These are phyloP conservation scores for Plantago major DNA, from an alignment of 257 asterid genomes.

Conservation along the genomic window DNA sequence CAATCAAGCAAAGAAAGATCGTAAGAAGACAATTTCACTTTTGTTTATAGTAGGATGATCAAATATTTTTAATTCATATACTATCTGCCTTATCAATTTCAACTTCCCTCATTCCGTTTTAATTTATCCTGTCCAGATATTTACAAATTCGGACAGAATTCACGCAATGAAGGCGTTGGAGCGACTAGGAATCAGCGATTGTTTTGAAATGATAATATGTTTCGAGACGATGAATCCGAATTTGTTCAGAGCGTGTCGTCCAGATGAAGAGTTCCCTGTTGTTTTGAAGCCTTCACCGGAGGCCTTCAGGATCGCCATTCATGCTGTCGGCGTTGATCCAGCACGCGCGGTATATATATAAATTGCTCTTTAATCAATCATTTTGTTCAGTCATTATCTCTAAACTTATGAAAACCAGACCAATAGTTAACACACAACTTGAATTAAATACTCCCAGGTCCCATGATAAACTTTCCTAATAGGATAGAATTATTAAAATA, in stretches of 20 bases:
- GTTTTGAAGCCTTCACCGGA: constrained; percentile 71
- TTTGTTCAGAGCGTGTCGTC: constrained; percentile 31
- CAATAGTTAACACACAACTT: too few relatives aligned
- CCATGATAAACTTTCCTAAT: too few relatives aligned
- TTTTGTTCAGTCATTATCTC: too few relatives aligned
- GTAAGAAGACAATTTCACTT: constrained; percentile 29
- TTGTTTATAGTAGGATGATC: too few relatives aligned
- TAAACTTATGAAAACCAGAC: too few relatives aligned
- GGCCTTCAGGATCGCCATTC: constrained; percentile 67
- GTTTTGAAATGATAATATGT: constrained; percentile 70
- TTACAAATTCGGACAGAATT: constrained; percentile 69
- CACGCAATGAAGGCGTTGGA: constrained; percentile 67
- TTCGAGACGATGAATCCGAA: constrained; percentile 87
- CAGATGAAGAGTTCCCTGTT: constrained; percentile 57
- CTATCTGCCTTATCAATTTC: too few relatives aligned
- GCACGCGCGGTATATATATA: constrained; percentile 56
- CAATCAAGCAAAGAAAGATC: constrained; percentile 67
- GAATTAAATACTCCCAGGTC: too few relatives aligned
- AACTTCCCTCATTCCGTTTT: too few relatives aligned
- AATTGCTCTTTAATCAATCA: too few relatives aligned
- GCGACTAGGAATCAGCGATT: constrained; percentile 66
- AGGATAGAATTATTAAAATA: too few relatives aligned
- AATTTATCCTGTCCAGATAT: constrained; percentile 37
- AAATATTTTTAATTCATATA: too few relatives aligned
- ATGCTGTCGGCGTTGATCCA: constrained; percentile 61